Evolutionary conservation across 257 asterid species (phyloP).

Genomic region (Ajuga chamaepitys): DNA sequence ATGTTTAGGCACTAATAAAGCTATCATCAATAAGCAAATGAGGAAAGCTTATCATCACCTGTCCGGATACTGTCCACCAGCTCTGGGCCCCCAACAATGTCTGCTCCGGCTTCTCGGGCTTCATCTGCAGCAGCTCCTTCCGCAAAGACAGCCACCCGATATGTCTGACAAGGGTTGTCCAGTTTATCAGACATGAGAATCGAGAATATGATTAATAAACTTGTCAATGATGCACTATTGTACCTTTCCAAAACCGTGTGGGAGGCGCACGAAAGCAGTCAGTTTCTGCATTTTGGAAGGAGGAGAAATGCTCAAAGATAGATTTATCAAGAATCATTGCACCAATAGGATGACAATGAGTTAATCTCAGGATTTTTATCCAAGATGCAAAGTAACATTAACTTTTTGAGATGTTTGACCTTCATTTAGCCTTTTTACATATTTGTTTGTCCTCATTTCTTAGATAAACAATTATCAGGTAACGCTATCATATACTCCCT

Average conservation of each 20-base stretch:
- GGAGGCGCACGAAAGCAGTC: conserved; percentile 72
- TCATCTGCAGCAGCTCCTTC: conserved; percentile 98
- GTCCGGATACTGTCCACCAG: conserved; percentile 62
- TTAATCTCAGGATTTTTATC: background rate
- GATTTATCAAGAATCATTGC: conserved; percentile 3
- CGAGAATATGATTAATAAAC: conserved; percentile 7
- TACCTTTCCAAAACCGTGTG: conserved; percentile 97
- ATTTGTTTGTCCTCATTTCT: no score
- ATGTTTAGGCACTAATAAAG: conserved; percentile 3
- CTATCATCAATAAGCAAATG: background rate
- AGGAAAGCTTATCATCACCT: conserved; percentile 35
- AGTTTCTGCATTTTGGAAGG: conserved; percentile 62
- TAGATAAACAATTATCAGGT: no score
- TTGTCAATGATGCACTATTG: background rate
- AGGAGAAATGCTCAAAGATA: background rate
- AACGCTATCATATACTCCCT: no score
- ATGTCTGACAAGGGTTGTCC: conserved; percentile 43
- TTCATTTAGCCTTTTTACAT: no score
- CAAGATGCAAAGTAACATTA: background rate
- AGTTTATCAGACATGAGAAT: conserved; percentile 19
- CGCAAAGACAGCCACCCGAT: conserved; percentile 85
- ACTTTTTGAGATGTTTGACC: no score
- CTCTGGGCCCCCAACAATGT: conserved; percentile 90
- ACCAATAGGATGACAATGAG: background rate
- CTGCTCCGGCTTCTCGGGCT: conserved; percentile 94